These are phyloP conservation scores for Heracleum sosnowskyi DNA, from an alignment of 129 eudicot genomes.

Conservation along the genomic window DNA sequence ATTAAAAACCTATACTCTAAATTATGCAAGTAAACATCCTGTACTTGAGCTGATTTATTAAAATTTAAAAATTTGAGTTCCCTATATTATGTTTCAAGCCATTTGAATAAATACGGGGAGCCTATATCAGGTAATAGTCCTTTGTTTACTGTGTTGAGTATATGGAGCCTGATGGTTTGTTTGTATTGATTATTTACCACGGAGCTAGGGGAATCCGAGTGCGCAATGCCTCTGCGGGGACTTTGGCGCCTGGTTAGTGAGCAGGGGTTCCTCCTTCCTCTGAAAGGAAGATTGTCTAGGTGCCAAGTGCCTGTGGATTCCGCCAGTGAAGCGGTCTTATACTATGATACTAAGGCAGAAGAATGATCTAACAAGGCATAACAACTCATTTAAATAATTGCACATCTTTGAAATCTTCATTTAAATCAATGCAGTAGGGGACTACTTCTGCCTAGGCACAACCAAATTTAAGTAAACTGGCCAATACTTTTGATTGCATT, in stretches of 20 bases:
- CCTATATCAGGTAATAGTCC: background rate
- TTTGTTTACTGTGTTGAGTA: background rate
- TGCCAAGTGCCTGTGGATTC: background rate
- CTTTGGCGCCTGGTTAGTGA: background rate
- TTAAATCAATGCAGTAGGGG: background rate
- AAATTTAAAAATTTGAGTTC: background rate
- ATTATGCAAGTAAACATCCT: background rate
- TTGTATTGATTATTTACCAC: background rate
- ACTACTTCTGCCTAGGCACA: background rate
- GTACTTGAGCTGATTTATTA: background rate
- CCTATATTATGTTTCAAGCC: background rate
- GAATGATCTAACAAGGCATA: background rate
- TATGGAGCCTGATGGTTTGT: background rate
- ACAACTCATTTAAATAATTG: background rate
- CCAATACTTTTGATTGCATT: background rate
- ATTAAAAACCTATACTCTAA: background rate
- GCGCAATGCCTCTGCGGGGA: background rate
- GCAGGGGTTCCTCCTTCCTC: background rate
- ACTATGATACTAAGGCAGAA: background rate
- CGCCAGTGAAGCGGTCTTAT: background rate
- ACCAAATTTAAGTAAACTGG: background rate
- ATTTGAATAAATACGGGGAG: background rate
- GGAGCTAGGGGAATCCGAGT: background rate
- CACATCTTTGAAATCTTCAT: background rate
- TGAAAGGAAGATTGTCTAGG: conserved; percentile 1